Evolutionary conservation across 169 alveolate genomes (phyloP).

Genomic region (Cryptosporidium ubiquitum): DNA sequence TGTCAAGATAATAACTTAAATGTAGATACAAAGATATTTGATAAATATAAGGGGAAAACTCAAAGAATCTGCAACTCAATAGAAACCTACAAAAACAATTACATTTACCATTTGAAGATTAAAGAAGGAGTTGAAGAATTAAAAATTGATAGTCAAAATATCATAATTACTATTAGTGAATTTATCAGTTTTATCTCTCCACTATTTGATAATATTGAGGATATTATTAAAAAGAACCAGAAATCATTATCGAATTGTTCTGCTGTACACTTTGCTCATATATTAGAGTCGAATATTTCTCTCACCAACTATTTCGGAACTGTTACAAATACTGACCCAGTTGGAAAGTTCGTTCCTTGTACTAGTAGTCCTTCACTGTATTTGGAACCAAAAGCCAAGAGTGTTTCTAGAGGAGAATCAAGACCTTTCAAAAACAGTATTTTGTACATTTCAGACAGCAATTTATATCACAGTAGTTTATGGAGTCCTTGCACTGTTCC

Average conservation of each 20-base stretch:
- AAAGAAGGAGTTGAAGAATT: neutral
- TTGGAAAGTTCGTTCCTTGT: conserved; percentile 16
- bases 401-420: conserved; percentile 22
- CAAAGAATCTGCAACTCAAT: conserved; percentile 40
- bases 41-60: conserved; percentile 7
- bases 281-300: conserved; percentile 22
- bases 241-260: neutral
- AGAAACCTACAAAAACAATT: conserved; percentile 41
- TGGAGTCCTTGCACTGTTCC: conserved; percentile 54
- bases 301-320: conserved; percentile 68
- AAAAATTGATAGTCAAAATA: neutral
- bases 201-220: conserved; percentile 18
- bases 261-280: conserved; percentile 14
- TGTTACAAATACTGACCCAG: neutral
- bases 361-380: conserved; percentile 1
- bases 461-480: conserved; percentile 44
- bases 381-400: conserved; percentile 44
- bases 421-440: conserved; percentile 16
- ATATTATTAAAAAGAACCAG: neutral
- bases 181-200: conserved; percentile 17
- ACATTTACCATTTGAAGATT: neutral
- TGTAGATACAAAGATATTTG: neutral
- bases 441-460: conserved; percentile 12
- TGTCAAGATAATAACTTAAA: neutral
- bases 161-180: conserved; percentile 38